A percentile compares a stretch with the other conserved stretches of the same genome.
Conservation (phyloP, 331 rosid genomes). For the Rosa hybrid region DNA sequence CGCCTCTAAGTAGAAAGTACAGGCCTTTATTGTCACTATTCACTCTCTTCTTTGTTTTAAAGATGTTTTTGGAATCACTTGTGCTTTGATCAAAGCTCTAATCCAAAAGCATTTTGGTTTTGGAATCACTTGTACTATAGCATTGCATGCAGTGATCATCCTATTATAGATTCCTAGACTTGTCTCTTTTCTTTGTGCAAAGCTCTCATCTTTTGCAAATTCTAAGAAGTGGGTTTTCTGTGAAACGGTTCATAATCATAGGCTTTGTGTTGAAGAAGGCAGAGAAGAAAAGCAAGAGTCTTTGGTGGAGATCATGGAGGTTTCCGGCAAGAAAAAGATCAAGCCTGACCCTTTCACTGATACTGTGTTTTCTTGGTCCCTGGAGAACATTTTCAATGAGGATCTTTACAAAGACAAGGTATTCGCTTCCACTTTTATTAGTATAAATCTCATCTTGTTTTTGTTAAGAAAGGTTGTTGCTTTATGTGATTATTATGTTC, state of each 20-base stretch:
- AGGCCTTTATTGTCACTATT: background rate
- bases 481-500: slow-evolving; percentile 3
- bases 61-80: background rate
- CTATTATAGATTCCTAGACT: background rate
- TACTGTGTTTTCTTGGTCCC: slow-evolving; percentile 53
- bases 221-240: slow-evolving; percentile 5
- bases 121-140: background rate
- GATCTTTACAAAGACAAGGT: slow-evolving; percentile 49
- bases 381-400: slow-evolving; percentile 45
- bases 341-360: slow-evolving; percentile 32
- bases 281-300: background rate
- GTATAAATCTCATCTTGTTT: background rate
- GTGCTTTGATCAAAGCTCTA: background rate
- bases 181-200: background rate
- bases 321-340: slow-evolving; percentile 25
- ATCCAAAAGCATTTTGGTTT: background rate
- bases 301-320: slow-evolving; percentile 28
- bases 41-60: background rate
- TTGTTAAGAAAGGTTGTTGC: slow-evolving; percentile 1
- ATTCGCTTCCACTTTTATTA: background rate
- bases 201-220: background rate
- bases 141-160: background rate
- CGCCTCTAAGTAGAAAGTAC: background rate
- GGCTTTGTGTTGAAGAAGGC: background rate
- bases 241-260: background rate